These are phyloP conservation scores for Erigeron canadensis DNA, from an alignment of 129 eudicot genomes.

Conservation along the genomic window DNA sequence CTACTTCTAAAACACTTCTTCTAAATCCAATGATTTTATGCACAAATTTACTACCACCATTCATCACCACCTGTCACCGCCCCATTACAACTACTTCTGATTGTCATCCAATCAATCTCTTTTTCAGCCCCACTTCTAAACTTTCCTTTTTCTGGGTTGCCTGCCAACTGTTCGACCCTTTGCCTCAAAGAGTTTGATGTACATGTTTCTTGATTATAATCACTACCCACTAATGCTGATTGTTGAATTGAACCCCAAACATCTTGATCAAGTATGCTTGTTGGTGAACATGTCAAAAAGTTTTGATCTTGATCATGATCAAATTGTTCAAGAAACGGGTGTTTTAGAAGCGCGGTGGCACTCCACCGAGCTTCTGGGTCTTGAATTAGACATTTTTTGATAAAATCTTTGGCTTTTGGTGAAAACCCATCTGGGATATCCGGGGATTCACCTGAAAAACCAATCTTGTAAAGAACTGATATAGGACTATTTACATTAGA, in stretches of 20 bases:
- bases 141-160: constrained; percentile 31
- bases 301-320: constrained; percentile 17
- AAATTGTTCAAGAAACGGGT: constrained; percentile 50
- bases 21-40: constrained; percentile 21
- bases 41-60: constrained; percentile 20
- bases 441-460: constrained; percentile 58
- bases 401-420: constrained; percentile 50
- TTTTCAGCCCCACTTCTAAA: constrained; percentile 41
- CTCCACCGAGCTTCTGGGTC: constrained; percentile 67
- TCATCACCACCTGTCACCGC: constrained; percentile 35
- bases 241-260: constrained; percentile 51
- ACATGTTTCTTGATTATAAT: constrained; percentile 1
- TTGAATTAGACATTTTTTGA: constrained; percentile 48
- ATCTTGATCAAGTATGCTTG: constrained; percentile 70
- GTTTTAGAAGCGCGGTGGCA: constrained; percentile 50
- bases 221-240: constrained; percentile 8
- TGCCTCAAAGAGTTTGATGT: constrained; percentile 28
- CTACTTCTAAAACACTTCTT: constrained; percentile 34
- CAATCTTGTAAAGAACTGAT: constrained; percentile 54
- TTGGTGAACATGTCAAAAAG: constrained; percentile 45
- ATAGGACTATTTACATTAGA: constrained; percentile 30
- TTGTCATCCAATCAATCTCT: constrained; percentile 49
- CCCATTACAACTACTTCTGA: constrained; percentile 39
- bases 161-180: constrained; percentile 44
- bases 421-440: constrained; percentile 49